Evolutionary conservation across 169 alveolate genomes (phyloP).

Genomic region (Eimeria brunetti): DNA sequence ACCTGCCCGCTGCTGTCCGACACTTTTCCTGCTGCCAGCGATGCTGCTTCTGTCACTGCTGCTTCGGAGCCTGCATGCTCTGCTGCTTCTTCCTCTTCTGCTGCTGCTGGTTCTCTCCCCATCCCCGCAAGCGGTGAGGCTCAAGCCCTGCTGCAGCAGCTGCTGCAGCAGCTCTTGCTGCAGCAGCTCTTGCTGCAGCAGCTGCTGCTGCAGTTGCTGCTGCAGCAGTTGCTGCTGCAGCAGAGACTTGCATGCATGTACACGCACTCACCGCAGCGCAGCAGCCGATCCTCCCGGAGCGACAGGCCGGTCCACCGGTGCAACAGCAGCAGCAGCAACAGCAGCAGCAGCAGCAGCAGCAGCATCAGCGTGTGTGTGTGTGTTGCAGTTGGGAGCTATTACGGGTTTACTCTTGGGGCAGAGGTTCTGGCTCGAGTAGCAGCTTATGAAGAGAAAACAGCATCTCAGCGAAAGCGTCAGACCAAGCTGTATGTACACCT

Average conservation of each 20-base stretch:
- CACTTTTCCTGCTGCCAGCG: not conserved
- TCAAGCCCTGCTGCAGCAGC: not conserved
- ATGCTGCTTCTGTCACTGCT: conserved; percentile 17
- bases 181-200: too few relatives aligned
- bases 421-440: conserved; percentile 39
- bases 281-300: not conserved
- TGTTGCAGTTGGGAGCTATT: conserved; percentile 29
- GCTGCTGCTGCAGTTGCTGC: too few relatives aligned
- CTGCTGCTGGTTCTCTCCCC: not conserved
- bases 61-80: conserved; percentile 8
- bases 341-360: not conserved
- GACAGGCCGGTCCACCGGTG: too few relatives aligned
- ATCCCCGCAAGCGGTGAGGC: conserved; percentile 66
- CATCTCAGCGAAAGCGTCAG: conserved; percentile 20
- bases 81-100: conserved; percentile 2
- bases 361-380: not conserved
- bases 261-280: too few relatives aligned
- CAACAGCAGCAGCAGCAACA: not conserved
- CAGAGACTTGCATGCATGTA: too few relatives aligned
- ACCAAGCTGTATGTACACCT: conserved; percentile 22
- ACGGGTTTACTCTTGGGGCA: conserved; percentile 32
- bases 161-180: too few relatives aligned
- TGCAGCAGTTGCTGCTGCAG: not conserved
- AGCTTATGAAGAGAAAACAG: conserved; percentile 48
- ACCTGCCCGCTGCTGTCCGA: conserved; percentile 1